A percentile compares a stretch with the other conserved stretches of the same genome.
Evolutionary conservation across 1,284 basidiomycete genomes (phyloP).

Genomic region (Marasmius oreades): DNA sequence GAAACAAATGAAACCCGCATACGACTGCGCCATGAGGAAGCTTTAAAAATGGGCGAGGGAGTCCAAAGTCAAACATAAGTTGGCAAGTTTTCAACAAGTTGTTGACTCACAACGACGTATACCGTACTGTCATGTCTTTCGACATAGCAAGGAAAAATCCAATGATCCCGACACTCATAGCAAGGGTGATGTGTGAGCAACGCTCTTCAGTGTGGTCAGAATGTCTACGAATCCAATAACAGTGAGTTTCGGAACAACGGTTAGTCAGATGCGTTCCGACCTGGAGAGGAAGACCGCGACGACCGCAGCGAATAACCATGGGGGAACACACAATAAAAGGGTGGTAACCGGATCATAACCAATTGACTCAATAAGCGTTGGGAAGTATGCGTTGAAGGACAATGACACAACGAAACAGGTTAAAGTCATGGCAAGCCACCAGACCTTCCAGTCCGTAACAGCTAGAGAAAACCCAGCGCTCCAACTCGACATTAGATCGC

Average conservation of each 20-base stretch:
- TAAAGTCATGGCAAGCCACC: conserved; percentile 61
- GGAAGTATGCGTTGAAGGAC: conserved; percentile 66
- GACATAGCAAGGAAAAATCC: conserved; percentile 73
- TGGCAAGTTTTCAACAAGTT: background rate
- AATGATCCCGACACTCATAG: conserved; percentile 58
- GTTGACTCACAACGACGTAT: conserved; percentile 60
- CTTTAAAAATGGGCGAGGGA: background rate
- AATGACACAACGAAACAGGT: conserved; percentile 46
- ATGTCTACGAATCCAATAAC: conserved; percentile 47
- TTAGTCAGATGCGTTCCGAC: conserved; percentile 25
- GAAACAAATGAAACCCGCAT: conserved; percentile 67
- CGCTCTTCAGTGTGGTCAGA: conserved; percentile 69
- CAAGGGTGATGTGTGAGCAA: conserved; percentile 57
- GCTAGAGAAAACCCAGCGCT: conserved; percentile 51
- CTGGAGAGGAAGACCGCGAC: conserved; percentile 46
- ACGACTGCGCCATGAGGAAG: conserved; percentile 32
- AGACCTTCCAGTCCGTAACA: conserved; percentile 70
- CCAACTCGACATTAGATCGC: conserved; percentile 26
- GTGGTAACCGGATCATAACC: conserved; percentile 65
- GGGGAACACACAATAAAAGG: conserved; percentile 73
- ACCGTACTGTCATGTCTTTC: conserved; percentile 65
- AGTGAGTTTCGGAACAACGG: background rate
- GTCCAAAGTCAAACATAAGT: background rate
- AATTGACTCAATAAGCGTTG: conserved; percentile 65
- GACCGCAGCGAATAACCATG: conserved; percentile 68